These are phyloP conservation scores for Lasiosphaeria miniovina DNA, from an alignment of 495 filamentous ascomycete species.

Conservation along the genomic window DNA sequence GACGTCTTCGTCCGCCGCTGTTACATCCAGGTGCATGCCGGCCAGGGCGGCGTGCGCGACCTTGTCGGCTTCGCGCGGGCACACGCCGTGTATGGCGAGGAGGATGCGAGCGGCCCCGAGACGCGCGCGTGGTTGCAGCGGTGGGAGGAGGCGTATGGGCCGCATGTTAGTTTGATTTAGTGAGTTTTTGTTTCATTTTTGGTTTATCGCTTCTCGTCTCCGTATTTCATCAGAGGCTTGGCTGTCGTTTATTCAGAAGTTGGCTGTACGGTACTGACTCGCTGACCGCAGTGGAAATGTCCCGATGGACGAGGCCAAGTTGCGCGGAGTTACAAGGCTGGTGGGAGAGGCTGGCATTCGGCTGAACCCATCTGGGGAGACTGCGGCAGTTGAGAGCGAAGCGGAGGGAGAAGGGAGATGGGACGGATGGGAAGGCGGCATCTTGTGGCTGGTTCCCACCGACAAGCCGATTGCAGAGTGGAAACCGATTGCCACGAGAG, in stretches of 20 bases:
- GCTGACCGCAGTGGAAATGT: conserved; percentile 22
- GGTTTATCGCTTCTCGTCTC: neutral
- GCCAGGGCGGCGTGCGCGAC: conserved; percentile 22
- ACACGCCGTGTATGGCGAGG: conserved; percentile 21
- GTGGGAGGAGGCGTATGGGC: conserved; percentile 26
- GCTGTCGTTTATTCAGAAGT: neutral
- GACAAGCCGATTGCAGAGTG: conserved; percentile 27
- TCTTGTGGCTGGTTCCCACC: conserved; percentile 33
- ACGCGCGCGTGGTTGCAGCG: conserved; percentile 26
- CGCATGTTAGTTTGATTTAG: conserved; percentile 35
- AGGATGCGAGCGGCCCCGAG: conserved; percentile 10
- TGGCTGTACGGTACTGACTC: neutral
- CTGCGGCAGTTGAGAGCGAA: neutral
- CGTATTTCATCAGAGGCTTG: neutral
- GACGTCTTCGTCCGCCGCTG: conserved; percentile 30
- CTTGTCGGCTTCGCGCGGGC: conserved; percentile 24
- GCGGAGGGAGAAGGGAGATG: neutral
- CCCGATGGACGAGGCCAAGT: conserved; percentile 18
- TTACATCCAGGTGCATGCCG: conserved; percentile 21
- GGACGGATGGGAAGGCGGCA: conserved; percentile 31
- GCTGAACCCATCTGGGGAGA: conserved; percentile 4
- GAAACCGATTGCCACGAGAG: conserved; percentile 29
- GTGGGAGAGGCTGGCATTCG: conserved; percentile 25
- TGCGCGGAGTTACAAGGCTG: conserved; percentile 16
- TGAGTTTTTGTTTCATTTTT: conserved; percentile 15